phyloP scores from a whole-genome alignment of 495 filamentous ascomycete species.

The Aspergillus hancockii region DNA sequence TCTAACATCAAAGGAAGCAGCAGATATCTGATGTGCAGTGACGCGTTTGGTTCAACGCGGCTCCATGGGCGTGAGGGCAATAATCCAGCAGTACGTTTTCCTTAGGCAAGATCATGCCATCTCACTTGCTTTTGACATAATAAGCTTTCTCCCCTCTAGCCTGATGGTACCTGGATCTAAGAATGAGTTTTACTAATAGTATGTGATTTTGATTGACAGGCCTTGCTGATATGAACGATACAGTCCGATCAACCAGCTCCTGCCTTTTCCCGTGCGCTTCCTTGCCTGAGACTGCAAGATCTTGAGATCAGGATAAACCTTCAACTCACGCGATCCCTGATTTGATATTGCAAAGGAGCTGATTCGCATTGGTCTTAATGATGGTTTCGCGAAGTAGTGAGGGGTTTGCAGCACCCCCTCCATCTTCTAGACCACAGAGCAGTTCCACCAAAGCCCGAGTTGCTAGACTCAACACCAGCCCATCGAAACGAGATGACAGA shows the following conservation, averaged over 20 bases:
- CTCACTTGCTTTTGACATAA: neutral
- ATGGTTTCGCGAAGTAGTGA: constrained; percentile 48
- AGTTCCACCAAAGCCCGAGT: constrained; percentile 46
- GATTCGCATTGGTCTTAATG: constrained; percentile 11
- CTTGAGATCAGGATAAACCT: constrained; percentile 17
- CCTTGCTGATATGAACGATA: constrained; percentile 40
- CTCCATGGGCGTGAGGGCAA: constrained; percentile 33
- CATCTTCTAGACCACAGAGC: constrained; percentile 39
- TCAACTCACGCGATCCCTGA: constrained; percentile 12
- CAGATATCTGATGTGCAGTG: constrained; percentile 20
- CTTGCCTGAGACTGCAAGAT: constrained; percentile 27
- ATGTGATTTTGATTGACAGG: constrained; percentile 16
- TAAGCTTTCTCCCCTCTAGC: neutral
- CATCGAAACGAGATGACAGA: constrained; percentile 50
- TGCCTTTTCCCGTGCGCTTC: constrained; percentile 35
- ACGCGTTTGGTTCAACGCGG: constrained; percentile 25
- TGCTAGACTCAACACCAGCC: constrained; percentile 40
- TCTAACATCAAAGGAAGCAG: constrained; percentile 2
- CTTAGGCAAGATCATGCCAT: constrained; percentile 9
- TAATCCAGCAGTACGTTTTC: constrained; percentile 32
- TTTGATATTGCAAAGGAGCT: constrained; percentile 3
- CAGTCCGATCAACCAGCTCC: constrained; percentile 37
- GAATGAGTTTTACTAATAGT: constrained; percentile 16
- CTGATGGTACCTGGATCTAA: neutral
- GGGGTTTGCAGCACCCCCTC: constrained; percentile 38